phyloP scores from a whole-genome alignment of 1,139 yeast species.

The Blastobotrys ciferrii region DNA sequence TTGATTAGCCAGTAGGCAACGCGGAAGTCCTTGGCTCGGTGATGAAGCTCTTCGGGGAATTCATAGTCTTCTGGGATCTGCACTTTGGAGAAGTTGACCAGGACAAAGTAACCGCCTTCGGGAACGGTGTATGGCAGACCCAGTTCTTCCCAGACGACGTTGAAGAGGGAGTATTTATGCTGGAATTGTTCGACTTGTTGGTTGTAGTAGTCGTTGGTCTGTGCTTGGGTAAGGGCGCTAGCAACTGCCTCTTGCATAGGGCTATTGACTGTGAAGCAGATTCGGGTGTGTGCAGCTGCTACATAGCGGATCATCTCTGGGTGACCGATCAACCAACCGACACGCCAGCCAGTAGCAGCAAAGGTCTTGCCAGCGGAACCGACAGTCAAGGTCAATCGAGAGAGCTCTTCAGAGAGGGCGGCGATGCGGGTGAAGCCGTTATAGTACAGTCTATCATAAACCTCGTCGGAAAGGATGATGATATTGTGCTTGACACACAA shows the following conservation, averaged over 20 bases:
- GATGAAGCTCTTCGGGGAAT: conserved; percentile 66
- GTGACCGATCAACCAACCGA: conserved; percentile 92
- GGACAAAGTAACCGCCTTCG: conserved; percentile 88
- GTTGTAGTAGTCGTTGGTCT: conserved; percentile 62
- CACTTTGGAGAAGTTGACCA: conserved; percentile 82
- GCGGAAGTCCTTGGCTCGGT: conserved; percentile 78
- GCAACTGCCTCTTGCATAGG: conserved; percentile 96
- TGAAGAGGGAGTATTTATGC: conserved; percentile 68
- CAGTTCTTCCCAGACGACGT: conserved; percentile 76
- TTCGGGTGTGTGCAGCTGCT: conserved; percentile 88
- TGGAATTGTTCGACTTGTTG: conserved; percentile 64
- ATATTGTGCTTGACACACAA: conserved; percentile 81
- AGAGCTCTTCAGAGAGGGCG: conserved; percentile 72
- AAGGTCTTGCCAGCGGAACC: conserved; percentile 97
- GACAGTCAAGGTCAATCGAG: conserved; percentile 76
- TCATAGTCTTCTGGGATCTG: conserved; percentile 69
- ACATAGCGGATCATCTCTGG: conserved; percentile 78
- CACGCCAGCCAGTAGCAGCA: conserved; percentile 98
- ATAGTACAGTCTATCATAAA: conserved; percentile 84
- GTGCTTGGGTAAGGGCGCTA: conserved; percentile 64
- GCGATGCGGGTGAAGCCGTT: conserved; percentile 80
- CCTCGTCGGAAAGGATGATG: conserved; percentile 82
- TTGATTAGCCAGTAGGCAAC: conserved; percentile 89
- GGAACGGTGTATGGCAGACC: conserved; percentile 85
- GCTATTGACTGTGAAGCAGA: conserved; percentile 83